Evolutionary conservation across 768 basidiomycete species (phyloP), one percentile per base, ranked within the genome.

Genomic region (Tulasnella sp.): DNA sequence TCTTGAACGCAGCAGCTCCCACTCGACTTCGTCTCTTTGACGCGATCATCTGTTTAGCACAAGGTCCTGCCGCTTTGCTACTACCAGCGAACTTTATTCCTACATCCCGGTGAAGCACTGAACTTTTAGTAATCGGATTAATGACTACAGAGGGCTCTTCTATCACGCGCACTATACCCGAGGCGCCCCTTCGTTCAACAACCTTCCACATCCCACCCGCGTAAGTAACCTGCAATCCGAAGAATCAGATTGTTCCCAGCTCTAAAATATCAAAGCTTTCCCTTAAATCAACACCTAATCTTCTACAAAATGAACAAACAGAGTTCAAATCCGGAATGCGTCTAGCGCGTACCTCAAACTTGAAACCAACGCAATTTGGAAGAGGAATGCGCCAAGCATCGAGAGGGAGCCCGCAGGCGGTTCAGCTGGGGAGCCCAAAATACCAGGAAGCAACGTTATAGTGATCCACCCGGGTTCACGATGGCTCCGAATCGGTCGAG

Each of bases 111-210:
- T n/a, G n/a, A n/a, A n/a, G n/a, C n/a, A n/a, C n/a, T n/a, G n/a
- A n/a, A n/a, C n/a, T n/a, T n/a, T n/a, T n/a, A n/a, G n/a, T n/a
- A n/a, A n/a, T n/a, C n/a, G n/a, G n/a, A n/a, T n/a, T n/a, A 38
- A 38, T 38, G 34, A 38, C 34, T 15, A 38, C 34, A 38, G 34
- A 38, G 34, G 15, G 7, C 5, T 5, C 34, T 15, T 38, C 34
- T 38, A 38, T 38, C 5, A 15, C 34, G 34, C 34, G 34, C 15
- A 49, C 24, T 3, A 12, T 34, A 30, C 25, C 57, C 4, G 88
- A 91, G 65, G 83, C 81, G 58, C 86, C 87, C 15, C 75, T 92
- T 75, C 79, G 82, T 48, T 90, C 84, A 70, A 90, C 90, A 3
- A 75, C 79, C 12, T 92, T 92, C 70, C 76, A 82, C 70, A 87